phyloP scores from a whole-genome alignment of 169 alveolate genomes.

The Cryptosporidium parvum region DNA sequence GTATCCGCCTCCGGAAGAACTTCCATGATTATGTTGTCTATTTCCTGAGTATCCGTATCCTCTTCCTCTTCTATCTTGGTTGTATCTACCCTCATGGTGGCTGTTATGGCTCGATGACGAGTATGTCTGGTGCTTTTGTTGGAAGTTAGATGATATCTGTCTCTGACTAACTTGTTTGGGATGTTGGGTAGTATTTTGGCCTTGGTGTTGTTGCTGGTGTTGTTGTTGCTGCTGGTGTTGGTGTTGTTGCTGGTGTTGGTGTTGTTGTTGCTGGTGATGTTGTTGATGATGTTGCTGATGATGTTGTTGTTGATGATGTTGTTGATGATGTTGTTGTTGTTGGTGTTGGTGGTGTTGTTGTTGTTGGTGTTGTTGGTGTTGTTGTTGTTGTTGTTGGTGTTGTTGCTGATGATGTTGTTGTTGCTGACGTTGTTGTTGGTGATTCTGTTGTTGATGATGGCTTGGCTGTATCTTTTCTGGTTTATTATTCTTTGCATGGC shows the following conservation, averaged over 20 bases:
- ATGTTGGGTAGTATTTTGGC: not conserved
- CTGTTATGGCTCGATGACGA: not conserved
- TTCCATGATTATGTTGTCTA: slow-evolving; percentile 1
- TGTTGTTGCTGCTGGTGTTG: not conserved
- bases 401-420: not conserved
- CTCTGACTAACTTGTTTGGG: slow-evolving; percentile 2
- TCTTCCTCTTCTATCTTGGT: slow-evolving; percentile 40
- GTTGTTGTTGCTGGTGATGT: too few species aligned
- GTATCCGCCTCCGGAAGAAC: not conserved
- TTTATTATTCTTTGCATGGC: not conserved
- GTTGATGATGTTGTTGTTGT: too few species aligned
- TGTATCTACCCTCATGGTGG: slow-evolving; percentile 5
- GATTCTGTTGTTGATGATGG: slow-evolving; percentile 1
- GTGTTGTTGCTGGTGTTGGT: not conserved
- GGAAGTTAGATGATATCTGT: not conserved
- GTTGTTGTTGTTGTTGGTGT: not conserved
- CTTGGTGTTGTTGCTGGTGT: not conserved
- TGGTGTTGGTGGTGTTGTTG: not conserved
- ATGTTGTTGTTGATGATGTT: not conserved
- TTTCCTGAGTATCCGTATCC: slow-evolving; percentile 6
- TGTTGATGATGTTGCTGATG: not conserved
- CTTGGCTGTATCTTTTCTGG: slow-evolving; percentile 2
- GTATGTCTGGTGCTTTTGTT: slow-evolving; percentile 27
- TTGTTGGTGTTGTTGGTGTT: too few species aligned
- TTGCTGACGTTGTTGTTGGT: not conserved